phyloP scores from a whole-genome alignment of 345 rosid species.

The Psidium guajava region DNA sequence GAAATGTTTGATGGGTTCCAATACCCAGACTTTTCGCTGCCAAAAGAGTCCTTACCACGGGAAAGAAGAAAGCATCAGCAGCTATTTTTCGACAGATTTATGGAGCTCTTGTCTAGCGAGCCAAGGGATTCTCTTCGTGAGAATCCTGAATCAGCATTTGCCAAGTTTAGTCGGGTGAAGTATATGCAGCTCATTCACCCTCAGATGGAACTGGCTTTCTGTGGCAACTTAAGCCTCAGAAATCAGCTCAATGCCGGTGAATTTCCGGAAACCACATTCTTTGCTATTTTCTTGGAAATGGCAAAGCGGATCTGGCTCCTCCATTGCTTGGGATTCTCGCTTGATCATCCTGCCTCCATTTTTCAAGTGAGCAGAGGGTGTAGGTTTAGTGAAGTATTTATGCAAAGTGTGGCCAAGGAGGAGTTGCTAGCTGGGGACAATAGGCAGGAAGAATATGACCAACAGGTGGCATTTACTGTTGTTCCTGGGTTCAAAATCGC shows the following conservation, averaged over 20 bases:
- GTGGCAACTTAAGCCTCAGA: constrained; percentile 15
- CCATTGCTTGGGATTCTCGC: constrained; percentile 23
- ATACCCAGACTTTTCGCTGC: constrained; percentile 7
- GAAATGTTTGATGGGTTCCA: constrained; percentile 23
- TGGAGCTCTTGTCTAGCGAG: constrained; percentile 6
- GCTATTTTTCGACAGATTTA: constrained; percentile 11
- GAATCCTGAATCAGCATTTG: constrained; percentile 22
- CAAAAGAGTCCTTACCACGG: neutral
- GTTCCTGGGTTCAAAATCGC: constrained; percentile 9
- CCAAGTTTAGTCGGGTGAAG: constrained; percentile 13
- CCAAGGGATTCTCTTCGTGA: constrained; percentile 13
- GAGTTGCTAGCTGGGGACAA: neutral
- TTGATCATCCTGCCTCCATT: constrained; percentile 15
- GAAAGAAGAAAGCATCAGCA: neutral
- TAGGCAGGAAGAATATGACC: neutral
- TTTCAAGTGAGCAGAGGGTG: constrained; percentile 20
- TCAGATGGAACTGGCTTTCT: constrained; percentile 24
- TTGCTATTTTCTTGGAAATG: constrained; percentile 16
- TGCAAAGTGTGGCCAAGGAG: constrained; percentile 21
- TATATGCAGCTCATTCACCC: constrained; percentile 24
- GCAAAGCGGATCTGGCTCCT: constrained; percentile 29
- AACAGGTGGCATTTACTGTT: constrained; percentile 4
- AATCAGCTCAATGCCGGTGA: constrained; percentile 1
- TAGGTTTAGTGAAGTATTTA: constrained; percentile 24
- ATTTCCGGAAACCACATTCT: constrained; percentile 14